These are phyloP conservation scores for Catharanthus roseus DNA, from an alignment of 257 asterid species.

Conservation along the genomic window DNA sequence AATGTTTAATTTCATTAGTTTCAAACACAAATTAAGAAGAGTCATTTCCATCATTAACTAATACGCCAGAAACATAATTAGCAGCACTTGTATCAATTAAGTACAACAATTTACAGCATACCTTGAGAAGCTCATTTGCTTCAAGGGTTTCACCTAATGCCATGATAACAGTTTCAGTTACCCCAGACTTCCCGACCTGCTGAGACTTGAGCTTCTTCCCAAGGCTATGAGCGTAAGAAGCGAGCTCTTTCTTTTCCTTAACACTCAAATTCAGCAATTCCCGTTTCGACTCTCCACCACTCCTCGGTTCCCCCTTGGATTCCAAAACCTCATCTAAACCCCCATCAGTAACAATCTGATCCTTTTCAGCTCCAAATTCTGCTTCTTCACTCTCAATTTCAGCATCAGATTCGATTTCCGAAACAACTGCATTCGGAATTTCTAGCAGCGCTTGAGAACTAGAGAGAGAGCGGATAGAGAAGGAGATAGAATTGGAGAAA, in stretches of 20 bases:
- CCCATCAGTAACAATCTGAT: slow-evolving; percentile 23
- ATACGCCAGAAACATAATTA: not conserved
- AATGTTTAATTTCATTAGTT: not conserved
- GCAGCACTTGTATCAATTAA: not conserved
- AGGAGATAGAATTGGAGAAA: slow-evolving; percentile 2
- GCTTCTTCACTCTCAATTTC: slow-evolving; percentile 11
- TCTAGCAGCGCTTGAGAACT: slow-evolving; percentile 22
- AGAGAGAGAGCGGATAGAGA: slow-evolving; percentile 15
- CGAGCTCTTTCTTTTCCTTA: slow-evolving; percentile 83
- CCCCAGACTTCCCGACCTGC: slow-evolving; percentile 90
- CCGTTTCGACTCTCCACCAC: slow-evolving; percentile 10
- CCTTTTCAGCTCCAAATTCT: slow-evolving; percentile 7
- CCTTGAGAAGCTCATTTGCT: slow-evolving; percentile 90
- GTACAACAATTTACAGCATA: no score
- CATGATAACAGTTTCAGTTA: slow-evolving; percentile 59
- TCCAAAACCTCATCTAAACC: slow-evolving; percentile 18
- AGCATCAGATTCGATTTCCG: slow-evolving; percentile 15
- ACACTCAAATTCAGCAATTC: slow-evolving; percentile 50
- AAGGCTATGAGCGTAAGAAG: slow-evolving; percentile 78
- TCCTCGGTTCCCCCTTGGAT: slow-evolving; percentile 7
- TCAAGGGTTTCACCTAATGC: slow-evolving; percentile 90
- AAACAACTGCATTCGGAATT: slow-evolving; percentile 19
- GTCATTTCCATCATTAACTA: not conserved
- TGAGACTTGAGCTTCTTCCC: slow-evolving; percentile 84
- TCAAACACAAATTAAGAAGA: not conserved